Evolutionary conservation across 805 yeast species (phyloP).

Genomic region (Candida railenensis): DNA sequence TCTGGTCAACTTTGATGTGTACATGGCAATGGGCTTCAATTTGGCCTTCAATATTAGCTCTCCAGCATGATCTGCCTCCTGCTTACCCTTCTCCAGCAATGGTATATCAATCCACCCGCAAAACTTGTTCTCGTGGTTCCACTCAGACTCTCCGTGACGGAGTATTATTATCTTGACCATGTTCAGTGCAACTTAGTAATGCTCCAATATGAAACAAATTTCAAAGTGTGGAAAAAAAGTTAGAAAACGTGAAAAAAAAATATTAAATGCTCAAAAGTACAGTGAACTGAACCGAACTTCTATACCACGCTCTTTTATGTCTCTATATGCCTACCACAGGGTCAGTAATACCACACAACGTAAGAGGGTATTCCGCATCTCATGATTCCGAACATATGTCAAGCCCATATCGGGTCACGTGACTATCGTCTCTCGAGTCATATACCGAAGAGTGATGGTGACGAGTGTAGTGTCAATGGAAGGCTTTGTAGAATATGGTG

Average conservation of each 20-base stretch:
- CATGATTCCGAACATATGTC: background rate
- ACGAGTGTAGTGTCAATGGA: too few relatives aligned
- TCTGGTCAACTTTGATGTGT: conserved; percentile 39
- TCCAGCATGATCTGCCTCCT: conserved; percentile 40
- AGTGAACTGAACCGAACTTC: too few relatives aligned
- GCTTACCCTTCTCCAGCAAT: conserved; percentile 33
- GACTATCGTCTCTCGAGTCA: background rate
- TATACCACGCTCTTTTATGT: too few relatives aligned
- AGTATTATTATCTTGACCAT: conserved; percentile 32
- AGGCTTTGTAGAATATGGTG: too few relatives aligned
- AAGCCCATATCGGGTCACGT: background rate
- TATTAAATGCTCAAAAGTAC: too few relatives aligned
- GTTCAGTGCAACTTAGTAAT: background rate
- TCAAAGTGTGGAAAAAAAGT: background rate
- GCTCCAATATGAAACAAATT: background rate
- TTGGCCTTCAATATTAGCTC: conserved; percentile 26
- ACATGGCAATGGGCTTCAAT: conserved; percentile 33
- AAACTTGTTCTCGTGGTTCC: conserved; percentile 43
- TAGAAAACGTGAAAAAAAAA: background rate
- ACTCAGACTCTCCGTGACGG: conserved; percentile 45
- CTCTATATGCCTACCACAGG: too few relatives aligned
- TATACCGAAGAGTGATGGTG: too few relatives aligned
- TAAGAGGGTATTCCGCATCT: background rate
- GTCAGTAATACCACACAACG: background rate
- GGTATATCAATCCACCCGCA: conserved; percentile 49